phyloP scores from a whole-genome alignment of 2,329 filamentous ascomycete species.

The Colletotrichum sp. region DNA sequence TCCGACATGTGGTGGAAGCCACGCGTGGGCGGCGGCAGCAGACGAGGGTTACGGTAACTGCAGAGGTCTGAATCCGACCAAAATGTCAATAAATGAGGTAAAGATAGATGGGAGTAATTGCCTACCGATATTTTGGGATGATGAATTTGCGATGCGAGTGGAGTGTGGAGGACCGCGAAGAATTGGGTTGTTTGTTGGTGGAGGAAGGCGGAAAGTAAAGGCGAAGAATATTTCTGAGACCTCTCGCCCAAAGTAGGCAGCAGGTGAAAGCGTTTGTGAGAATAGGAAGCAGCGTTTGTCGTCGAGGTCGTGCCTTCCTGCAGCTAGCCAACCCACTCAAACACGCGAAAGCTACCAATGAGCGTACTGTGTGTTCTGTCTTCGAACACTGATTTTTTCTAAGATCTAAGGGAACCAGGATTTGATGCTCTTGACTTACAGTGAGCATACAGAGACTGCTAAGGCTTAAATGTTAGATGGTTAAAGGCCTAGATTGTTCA shows the following conservation, averaged over 20 bases:
- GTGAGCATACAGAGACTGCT: not conserved
- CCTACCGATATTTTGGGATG: not conserved
- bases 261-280: not conserved
- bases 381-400: fast-evolving
- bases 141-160: not conserved
- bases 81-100: not conserved
- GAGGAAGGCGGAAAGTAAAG: not conserved
- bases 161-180: too few relatives aligned
- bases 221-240: too few relatives aligned
- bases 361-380: not conserved
- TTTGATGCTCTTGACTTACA: fast-evolving
- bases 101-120: not conserved
- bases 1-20: not conserved
- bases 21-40: not conserved
- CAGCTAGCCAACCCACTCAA: not conserved
- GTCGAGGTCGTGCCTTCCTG: not conserved
- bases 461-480: too few relatives aligned
- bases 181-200: not conserved
- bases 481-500: not conserved
- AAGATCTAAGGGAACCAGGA: not conserved
- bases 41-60: not conserved
- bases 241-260: not conserved
- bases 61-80: not conserved
- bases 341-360: not conserved
- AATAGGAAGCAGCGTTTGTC: not conserved